These are phyloP conservation scores for Fragaria vesca DNA, from an alignment of 306 rosid species.

Conservation along the genomic window DNA sequence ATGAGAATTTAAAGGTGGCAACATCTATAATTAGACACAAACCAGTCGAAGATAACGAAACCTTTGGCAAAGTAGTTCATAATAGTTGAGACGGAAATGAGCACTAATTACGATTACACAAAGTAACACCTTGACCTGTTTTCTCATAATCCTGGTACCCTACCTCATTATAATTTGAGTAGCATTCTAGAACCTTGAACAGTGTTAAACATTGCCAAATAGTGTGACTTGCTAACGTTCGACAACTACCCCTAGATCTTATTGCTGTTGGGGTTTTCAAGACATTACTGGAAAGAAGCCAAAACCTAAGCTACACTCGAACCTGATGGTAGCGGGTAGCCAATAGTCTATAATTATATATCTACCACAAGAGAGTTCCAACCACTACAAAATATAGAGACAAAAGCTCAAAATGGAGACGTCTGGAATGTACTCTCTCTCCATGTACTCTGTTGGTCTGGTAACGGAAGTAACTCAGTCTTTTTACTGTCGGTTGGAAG, in stretches of 20 bases:
- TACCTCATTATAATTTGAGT: no score
- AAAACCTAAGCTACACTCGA: no score
- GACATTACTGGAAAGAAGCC: neutral
- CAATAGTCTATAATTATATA: neutral
- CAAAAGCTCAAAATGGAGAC: neutral
- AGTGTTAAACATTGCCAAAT: neutral
- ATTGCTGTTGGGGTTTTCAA: neutral
- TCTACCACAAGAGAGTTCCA: neutral
- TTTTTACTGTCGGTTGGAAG: no score
- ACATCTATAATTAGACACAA: neutral
- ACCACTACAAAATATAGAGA: neutral
- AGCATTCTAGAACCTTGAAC: no score
- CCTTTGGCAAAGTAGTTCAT: neutral
- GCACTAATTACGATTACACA: neutral
- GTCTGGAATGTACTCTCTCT: no score
- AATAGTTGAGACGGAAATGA: neutral
- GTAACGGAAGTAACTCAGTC: no score
- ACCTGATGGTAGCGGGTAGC: neutral
- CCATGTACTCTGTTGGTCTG: no score
- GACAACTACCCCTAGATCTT: neutral
- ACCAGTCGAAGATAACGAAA: neutral
- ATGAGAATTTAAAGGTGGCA: no score
- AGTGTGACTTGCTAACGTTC: neutral
- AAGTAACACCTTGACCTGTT: neutral
- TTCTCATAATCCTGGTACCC: no score